A percentile compares a stretch with the other conserved stretches of the same genome.
These are phyloP conservation scores for Chrysanthemum lavandulifolium DNA, from an alignment of 129 eudicot genomes.

Conservation along the genomic window DNA sequence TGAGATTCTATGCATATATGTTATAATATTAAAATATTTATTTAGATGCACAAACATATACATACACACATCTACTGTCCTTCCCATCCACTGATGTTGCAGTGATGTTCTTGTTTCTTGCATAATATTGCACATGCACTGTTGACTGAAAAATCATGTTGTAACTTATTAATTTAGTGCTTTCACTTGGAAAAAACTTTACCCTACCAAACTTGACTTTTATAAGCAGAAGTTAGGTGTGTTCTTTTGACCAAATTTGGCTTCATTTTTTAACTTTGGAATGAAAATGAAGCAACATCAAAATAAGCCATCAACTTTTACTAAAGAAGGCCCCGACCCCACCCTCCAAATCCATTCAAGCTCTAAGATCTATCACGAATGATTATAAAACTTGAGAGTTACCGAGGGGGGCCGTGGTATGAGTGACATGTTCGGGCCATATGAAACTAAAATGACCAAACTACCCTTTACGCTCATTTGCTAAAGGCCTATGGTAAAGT, in stretches of 20 bases:
- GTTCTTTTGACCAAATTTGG: slow-evolving; percentile 56
- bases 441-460: slow-evolving; percentile 10
- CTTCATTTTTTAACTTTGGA: slow-evolving; percentile 26
- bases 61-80: slow-evolving; percentile 1
- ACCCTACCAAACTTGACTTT: slow-evolving; percentile 64
- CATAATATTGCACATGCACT: slow-evolving; percentile 73
- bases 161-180: slow-evolving; percentile 40
- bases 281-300: slow-evolving; percentile 26
- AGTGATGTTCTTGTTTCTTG: slow-evolving; percentile 40
- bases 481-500: slow-evolving; percentile 2
- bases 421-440: neutral
- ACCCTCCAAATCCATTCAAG: slow-evolving; percentile 23
- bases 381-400: slow-evolving; percentile 17
- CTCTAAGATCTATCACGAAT: slow-evolving; percentile 41
- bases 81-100: slow-evolving; percentile 38
- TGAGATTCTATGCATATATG: slow-evolving; percentile 18
- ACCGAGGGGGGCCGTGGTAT: slow-evolving; percentile 11
- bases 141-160: slow-evolving; percentile 75
- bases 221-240: slow-evolving; percentile 48
- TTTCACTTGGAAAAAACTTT: slow-evolving; percentile 39
- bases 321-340: slow-evolving; percentile 33
- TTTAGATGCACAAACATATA: neutral
- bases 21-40: neutral
- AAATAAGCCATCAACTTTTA: slow-evolving; percentile 32
- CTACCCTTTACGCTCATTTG: neutral